These are phyloP conservation scores for Mycena sanguinolenta DNA, from an alignment of 768 basidiomycete genomes.

Conservation along the genomic window DNA sequence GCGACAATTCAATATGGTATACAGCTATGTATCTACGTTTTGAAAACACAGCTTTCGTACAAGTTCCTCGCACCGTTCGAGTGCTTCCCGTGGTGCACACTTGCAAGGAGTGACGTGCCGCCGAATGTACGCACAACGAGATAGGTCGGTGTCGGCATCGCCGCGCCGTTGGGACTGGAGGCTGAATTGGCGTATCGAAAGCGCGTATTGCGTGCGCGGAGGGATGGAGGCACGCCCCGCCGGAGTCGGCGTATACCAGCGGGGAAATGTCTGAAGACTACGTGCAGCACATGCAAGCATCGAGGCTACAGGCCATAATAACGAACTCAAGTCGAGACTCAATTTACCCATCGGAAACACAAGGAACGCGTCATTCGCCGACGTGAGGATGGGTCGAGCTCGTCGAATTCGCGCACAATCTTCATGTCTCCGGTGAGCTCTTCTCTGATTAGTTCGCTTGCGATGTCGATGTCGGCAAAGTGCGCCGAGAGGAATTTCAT, in stretches of 20 bases:
- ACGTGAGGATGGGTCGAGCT: conserved; percentile 66
- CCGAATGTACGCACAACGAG: conserved; percentile 64
- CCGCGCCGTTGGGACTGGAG: conserved; percentile 36
- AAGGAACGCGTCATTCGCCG: conserved; percentile 48
- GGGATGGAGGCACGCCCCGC: conserved; percentile 54
- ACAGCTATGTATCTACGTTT: conserved; percentile 22
- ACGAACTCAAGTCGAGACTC: conserved; percentile 72
- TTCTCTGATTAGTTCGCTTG: conserved; percentile 73
- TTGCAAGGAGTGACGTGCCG: conserved; percentile 58
- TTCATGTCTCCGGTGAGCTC: conserved; percentile 64
- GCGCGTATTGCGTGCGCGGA: conserved; percentile 54
- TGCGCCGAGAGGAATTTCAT: no score
- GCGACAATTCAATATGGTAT: conserved; percentile 17
- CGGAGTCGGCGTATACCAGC: conserved; percentile 45
- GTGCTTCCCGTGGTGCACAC: no score
- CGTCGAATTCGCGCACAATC: conserved; percentile 47
- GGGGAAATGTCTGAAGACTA: conserved; percentile 62
- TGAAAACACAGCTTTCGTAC: conserved; percentile 16
- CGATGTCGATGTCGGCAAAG: conserved; percentile 81
- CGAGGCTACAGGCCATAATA: neutral
- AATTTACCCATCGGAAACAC: conserved; percentile 77
- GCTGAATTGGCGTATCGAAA: conserved; percentile 77
- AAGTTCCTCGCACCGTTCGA: no score
- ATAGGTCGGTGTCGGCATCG: conserved; percentile 40
- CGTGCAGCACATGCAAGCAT: no score